A percentile compares a stretch with the other conserved stretches of the same genome.
These are phyloP conservation scores for Pseudonitzschia delicatissima DNA, from an alignment of 108 stramenopile genomes.

Conservation along the genomic window DNA sequence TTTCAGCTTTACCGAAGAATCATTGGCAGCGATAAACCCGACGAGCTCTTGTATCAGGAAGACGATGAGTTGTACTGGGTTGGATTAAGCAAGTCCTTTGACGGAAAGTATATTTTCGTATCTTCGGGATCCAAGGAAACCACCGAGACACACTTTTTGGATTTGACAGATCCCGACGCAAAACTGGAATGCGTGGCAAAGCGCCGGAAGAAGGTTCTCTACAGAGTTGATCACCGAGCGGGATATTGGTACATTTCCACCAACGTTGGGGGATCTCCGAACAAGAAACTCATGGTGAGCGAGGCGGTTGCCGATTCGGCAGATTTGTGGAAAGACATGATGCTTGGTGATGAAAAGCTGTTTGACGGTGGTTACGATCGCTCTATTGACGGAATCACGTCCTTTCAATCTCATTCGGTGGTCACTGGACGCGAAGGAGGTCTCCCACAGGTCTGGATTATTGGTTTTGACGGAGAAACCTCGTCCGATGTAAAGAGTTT, in stretches of 20 bases:
- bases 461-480: slow-evolving; percentile 10
- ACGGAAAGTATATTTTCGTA: slow-evolving; percentile 57
- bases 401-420: slow-evolving; percentile 54
- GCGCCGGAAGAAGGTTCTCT: slow-evolving; percentile 57
- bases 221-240: slow-evolving; percentile 55
- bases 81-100: slow-evolving; percentile 49
- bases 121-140: slow-evolving; percentile 72
- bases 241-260: slow-evolving; percentile 69
- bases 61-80: slow-evolving; percentile 60
- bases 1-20: slow-evolving; percentile 53
- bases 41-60: slow-evolving; percentile 81
- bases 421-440: slow-evolving; percentile 64
- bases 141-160: slow-evolving; percentile 71
- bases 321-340: slow-evolving; percentile 38
- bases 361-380: slow-evolving; percentile 65
- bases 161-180: slow-evolving; percentile 26
- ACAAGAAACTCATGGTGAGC: slow-evolving; percentile 71
- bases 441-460: slow-evolving; percentile 71
- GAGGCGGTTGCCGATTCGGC: slow-evolving; percentile 47
- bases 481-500: neutral
- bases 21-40: slow-evolving; percentile 31
- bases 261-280: slow-evolving; percentile 60
- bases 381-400: slow-evolving; percentile 45
- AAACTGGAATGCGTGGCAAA: slow-evolving; percentile 63
- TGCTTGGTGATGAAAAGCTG: slow-evolving; percentile 30